Evolutionary conservation across 352 stramenopile species (phyloP), one percentile per base, ranked within the genome.

Genomic region (Hyaloperonospora brassicae): DNA sequence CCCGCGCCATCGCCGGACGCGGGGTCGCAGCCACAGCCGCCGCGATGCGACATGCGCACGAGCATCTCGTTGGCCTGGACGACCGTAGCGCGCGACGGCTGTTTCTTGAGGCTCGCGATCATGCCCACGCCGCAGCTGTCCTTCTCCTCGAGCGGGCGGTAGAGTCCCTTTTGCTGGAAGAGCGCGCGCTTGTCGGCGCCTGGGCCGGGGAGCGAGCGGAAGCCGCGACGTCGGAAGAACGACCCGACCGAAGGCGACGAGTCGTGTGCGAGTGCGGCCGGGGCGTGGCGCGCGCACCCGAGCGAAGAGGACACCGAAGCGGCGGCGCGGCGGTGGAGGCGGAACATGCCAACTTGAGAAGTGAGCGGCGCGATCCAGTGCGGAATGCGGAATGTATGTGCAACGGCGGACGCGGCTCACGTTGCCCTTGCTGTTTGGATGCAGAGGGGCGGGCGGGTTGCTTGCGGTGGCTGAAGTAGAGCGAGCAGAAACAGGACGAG

Each of bases 31-130:
- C 94, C 95, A 59, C 94, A 98, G 50, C 93, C 94, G 43, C 94
- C 79, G 48, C 95, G 75, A 76, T 98, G 95, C 43, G 85, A 94
- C 94, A 98, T 98, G 27, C 94, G 84, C 56, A 98, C 87, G 27
- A 98, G 83, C 94, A 98, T 98, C 67, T 98, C 90, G 73, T 98
- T 97, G 21, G 94, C 93, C 66, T 98, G 85, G 25, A 97, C 77
- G 21, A 98, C 93, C 27, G 78, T 94, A 48, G 84, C 76, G 39
- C 93, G 80, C 56, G 82, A 96, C 23, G 88, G 76, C 51, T 96
- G 65, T 50, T 90, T 97, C 69, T 98, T 98, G n/a, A 98, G 72
- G 40, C 94, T 93, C 21, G 95, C 95, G 52, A 98, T 94, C 52
- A 98, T 86, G 34, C 95, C 95, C 14, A 98, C 95, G 60, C 95